phyloP scores from a whole-genome alignment of 108 stramenopile species.

The Cyclotella baltica region DNA sequence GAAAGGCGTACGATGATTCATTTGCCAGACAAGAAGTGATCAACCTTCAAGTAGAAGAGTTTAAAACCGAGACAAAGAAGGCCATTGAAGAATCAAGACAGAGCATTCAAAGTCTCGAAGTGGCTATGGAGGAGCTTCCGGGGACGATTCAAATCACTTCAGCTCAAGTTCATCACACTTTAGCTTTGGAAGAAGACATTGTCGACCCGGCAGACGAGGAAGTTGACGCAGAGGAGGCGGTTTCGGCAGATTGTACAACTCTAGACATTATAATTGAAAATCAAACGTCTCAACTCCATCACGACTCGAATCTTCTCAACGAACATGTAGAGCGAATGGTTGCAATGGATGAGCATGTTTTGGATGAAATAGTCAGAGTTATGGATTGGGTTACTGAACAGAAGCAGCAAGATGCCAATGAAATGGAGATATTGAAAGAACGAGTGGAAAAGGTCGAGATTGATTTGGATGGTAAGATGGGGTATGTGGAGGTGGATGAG shows the following conservation, averaged over 20 bases:
- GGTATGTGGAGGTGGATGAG: slow-evolving; percentile 12
- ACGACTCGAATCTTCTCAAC: neutral
- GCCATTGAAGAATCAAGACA: neutral
- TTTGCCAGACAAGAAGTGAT: slow-evolving; percentile 7
- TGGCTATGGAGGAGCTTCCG: slow-evolving; percentile 1
- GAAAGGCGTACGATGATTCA: neutral
- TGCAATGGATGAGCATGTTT: slow-evolving; percentile 5
- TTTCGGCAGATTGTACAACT: no score
- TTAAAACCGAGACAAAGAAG: neutral
- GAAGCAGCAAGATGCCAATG: slow-evolving; percentile 10
- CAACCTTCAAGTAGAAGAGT: neutral
- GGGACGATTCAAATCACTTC: slow-evolving; percentile 5
- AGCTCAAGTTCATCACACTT: slow-evolving; percentile 1
- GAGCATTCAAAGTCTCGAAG: neutral
- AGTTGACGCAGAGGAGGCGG: no score
- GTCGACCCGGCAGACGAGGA: neutral
- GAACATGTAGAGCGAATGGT: slow-evolving; percentile 1
- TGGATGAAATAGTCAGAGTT: neutral
- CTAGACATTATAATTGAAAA: neutral
- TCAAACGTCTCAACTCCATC: neutral
- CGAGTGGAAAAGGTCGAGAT: slow-evolving; percentile 16
- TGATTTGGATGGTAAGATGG: slow-evolving; percentile 10
- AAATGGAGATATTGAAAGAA: neutral
- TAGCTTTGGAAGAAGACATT: neutral
- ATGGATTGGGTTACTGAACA: slow-evolving; percentile 13